Evolutionary conservation across 1,284 basidiomycete species (phyloP), one percentile per base, ranked within the genome.

Genomic region (Sanghuangporus sanghuang): DNA sequence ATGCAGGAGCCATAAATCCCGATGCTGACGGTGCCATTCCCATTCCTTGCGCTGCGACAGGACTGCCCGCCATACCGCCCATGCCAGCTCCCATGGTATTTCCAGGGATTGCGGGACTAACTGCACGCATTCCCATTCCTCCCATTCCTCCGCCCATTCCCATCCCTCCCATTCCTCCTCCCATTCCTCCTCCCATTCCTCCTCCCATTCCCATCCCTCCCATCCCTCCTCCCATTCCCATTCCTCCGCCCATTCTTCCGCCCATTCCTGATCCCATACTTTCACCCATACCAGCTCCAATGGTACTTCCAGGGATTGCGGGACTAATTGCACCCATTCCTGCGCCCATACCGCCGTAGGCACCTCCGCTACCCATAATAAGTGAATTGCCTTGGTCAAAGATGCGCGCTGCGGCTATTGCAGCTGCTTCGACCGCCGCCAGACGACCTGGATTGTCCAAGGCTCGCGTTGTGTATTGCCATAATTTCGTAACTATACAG

Each of bases 341-440:
- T 3, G 27, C n/a, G n/a, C 48, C 35, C 38, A 57, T 44, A 12
- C 36, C 14, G 1, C 39, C 62, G 32, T 58, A 58, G 8, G 35
- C 16, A 35, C 57, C 57, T 16, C 53, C 59, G 32, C 59, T 40
- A n/a, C 59, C 32, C 53, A 23, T 50, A 11, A 56, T 36, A 4
- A 57, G 21, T 11, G 52, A 18, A 27, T 61, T 56, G 9, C 55
- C 64, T 50, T 65, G 60, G 1, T 48, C 52, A 42, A 68, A 69
- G 8, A 69, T 66, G 36, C 66, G 64, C 11, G 62, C 46, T 2
- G 67, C 68, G 14, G 68, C 66, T 21, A 67, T 65, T 16, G 70
- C 71, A 16, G 72, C 72, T 12, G 68, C 64, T 58, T 73, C 72
- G n/a, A 68, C 68, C 14, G 71, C 68, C 44, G 72, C 72, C 21